Evolutionary conservation across 2,329 filamentous ascomycete species (phyloP).

Genomic region (Biscogniauxia marginata): DNA sequence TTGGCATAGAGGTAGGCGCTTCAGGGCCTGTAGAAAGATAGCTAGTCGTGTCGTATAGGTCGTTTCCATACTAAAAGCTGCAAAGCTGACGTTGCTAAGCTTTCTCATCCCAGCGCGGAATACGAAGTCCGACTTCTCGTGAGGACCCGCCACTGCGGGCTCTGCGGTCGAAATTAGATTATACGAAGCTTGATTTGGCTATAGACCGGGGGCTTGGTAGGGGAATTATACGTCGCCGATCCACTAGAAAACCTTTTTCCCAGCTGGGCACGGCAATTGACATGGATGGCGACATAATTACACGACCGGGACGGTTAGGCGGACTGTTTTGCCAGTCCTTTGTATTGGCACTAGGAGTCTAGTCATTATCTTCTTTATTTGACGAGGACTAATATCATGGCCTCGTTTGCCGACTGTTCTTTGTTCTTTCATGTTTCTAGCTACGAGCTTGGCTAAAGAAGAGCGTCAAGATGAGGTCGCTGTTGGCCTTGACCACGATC

Average conservation of each 20-base stretch:
- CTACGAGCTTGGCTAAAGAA: constrained; percentile 10
- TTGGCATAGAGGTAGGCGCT: too few species aligned
- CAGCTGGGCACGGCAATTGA: background rate
- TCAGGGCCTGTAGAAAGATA: too few species aligned
- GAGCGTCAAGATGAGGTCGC: constrained; percentile 16
- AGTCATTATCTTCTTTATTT: background rate
- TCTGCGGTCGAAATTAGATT: background rate
- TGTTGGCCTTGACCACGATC: constrained; percentile 7
- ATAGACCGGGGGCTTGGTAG: background rate
- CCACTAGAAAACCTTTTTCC: background rate
- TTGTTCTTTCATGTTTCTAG: background rate
- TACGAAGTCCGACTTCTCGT: background rate
- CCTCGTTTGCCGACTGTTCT: background rate
- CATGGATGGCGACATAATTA: background rate
- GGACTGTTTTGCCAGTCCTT: background rate
- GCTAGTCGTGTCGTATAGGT: too few species aligned
- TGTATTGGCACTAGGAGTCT: background rate
- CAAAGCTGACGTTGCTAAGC: background rate
- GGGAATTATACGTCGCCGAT: background rate
- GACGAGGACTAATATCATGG: background rate
- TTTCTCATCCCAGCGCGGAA: background rate
- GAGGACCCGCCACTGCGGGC: background rate
- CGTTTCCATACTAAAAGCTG: too few species aligned
- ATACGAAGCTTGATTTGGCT: background rate
- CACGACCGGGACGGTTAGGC: background rate